Evolutionary conservation across 1,284 basidiomycete species (phyloP), one percentile per base, ranked within the genome.

Genomic region (Microbotryum silenes-acaulis): DNA sequence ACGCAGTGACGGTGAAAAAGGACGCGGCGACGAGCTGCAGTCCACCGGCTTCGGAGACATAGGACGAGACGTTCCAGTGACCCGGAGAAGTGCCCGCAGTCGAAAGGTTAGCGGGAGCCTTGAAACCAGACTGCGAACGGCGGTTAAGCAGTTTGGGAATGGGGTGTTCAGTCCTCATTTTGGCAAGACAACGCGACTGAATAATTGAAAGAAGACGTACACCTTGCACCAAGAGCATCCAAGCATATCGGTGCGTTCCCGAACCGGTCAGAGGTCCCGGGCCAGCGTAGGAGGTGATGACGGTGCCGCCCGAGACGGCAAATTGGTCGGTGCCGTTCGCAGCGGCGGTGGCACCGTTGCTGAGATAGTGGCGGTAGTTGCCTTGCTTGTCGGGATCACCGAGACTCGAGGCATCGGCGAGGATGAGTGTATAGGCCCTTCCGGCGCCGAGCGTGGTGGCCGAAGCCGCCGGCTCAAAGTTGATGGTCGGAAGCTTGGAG

Each of bases 311-410:
- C 6, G 45, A 23, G 37, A 60, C 67, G 16, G 23, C 18, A 49
- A 69, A 66, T 29, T 52, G 29, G 61, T 67, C 64, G 6, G 5
- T 23, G 6, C 37, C 48, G 12, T 58, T 21, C 16, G 54, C 77
- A 33, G 74, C 72, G 56, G 87, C 69, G 14, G 78, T 79, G 25
- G 81, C 84, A 48, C 80, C 78, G 74, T 89, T 89, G 66, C 84
- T 82, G 54, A 91, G 82, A 87, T 87, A 91, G 77, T 90, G 89
- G 64, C 86, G 82, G 57, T 57, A 60, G 29, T 59, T 52, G 21
- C 31, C 31, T 23, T 18, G 33, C n/a, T 18, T 18, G 48, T 49
- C 48, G 12, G 62, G 62, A 46, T 63, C 52, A 31, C 59, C 62
- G 6, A 66, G 47, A 33, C 62, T 49, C 25, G 61, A 63, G 47